phyloP scores from a whole-genome alignment of 495 filamentous ascomycete genomes.

The Eremomyces bilateralis region DNA sequence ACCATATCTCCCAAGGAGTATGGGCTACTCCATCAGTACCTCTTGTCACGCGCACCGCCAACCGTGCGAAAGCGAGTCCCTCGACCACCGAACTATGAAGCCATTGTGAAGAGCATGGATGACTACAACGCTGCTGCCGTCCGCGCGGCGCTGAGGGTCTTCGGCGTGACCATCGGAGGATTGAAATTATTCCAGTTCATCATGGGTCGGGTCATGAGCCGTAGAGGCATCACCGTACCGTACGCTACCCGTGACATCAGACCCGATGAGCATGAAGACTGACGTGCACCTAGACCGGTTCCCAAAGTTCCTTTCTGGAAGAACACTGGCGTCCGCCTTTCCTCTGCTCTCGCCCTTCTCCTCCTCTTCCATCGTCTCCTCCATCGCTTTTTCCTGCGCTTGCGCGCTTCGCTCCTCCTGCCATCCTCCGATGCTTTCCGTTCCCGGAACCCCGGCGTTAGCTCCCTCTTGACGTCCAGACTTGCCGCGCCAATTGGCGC shows the following conservation, averaged over 20 bases:
- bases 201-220: slow-evolving; percentile 13
- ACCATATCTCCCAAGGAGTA: slow-evolving; percentile 74
- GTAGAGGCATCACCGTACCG: too few species aligned
- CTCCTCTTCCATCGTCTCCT: slow-evolving; percentile 74
- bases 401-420: slow-evolving; percentile 57
- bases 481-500: slow-evolving; percentile 78
- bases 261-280: too few species aligned
- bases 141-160: slow-evolving; percentile 53
- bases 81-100: slow-evolving; percentile 29
- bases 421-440: slow-evolving; percentile 57
- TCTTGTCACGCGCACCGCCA: slow-evolving; percentile 37
- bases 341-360: slow-evolving; percentile 60
- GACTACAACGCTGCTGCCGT: slow-evolving; percentile 66
- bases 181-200: slow-evolving; percentile 49
- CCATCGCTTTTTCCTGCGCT: slow-evolving; percentile 66
- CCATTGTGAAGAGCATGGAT: slow-evolving; percentile 29
- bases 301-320: slow-evolving; percentile 33
- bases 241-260: too few species aligned
- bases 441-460: slow-evolving; percentile 54
- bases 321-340: slow-evolving; percentile 53
- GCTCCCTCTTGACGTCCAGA: slow-evolving; percentile 50
- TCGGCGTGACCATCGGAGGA: slow-evolving; percentile 42
- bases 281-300: slow-evolving; percentile 22
- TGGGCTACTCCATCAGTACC: slow-evolving; percentile 53
- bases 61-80: slow-evolving; percentile 37